Evolutionary conservation across 139 green algal genomes (phyloP).

Genomic region (Chlorokybus atmophyticus): DNA sequence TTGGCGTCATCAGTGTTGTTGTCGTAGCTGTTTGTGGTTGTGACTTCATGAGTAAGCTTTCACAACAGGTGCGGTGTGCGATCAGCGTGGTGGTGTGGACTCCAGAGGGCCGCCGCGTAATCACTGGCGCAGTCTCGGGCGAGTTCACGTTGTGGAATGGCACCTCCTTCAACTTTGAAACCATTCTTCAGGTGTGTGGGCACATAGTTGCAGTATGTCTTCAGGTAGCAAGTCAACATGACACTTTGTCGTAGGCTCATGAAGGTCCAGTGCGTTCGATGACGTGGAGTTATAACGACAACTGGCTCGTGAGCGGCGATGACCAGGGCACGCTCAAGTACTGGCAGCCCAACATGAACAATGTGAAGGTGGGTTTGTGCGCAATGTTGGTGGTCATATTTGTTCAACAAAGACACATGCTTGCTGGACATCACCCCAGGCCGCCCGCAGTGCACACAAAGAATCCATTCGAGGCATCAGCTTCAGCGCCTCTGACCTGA

Average conservation of each 20-base stretch:
- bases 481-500: conserved; percentile 58
- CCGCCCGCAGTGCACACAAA: conserved; percentile 40
- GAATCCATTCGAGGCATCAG: conserved; percentile 50
- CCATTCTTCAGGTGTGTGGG: conserved; percentile 51
- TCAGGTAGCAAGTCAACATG: too few relatives aligned
- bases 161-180: conserved; percentile 71
- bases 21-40: too few relatives aligned
- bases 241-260: conserved; percentile 65
- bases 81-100: conserved; percentile 69
- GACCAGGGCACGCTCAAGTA: conserved; percentile 49
- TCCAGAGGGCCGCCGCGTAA: conserved; percentile 69
- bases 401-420: too few relatives aligned
- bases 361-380: too few relatives aligned
- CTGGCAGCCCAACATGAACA: conserved; percentile 60
- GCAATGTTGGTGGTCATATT: too few relatives aligned
- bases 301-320: conserved; percentile 65
- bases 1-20: too few relatives aligned
- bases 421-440: too few relatives aligned
- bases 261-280: conserved; percentile 52
- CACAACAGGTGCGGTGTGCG: too few relatives aligned
- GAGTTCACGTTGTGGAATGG: conserved; percentile 85
- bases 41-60: too few relatives aligned
- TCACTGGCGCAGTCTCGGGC: conserved; percentile 67
- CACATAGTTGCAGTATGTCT: too few relatives aligned
- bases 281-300: conserved; percentile 54